Evolutionary conservation across 164 flowering plant genomes (phyloP).

Genomic region (Malania oleifera): DNA sequence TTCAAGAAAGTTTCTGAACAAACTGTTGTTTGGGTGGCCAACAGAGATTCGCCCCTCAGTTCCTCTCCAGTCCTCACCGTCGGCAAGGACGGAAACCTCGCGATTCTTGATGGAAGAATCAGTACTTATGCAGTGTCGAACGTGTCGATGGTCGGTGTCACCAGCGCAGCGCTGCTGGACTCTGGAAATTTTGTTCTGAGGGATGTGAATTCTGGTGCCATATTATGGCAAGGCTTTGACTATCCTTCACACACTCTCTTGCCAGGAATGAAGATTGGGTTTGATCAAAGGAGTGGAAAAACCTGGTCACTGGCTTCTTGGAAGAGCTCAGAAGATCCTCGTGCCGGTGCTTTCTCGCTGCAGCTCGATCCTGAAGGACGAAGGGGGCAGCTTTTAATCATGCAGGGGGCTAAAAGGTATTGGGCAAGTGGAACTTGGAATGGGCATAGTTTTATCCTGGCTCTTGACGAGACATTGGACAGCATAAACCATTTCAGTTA

Average conservation of each 20-base stretch:
- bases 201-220: neutral
- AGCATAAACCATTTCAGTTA: neutral
- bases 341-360: neutral
- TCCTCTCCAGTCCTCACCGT: neutral
- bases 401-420: slow-evolving; percentile 1
- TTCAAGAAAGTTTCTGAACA: neutral
- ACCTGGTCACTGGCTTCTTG: neutral
- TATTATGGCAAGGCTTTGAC: slow-evolving; percentile 3
- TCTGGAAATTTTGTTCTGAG: slow-evolving; percentile 1
- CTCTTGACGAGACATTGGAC: neutral
- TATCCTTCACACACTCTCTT: slow-evolving; percentile 1
- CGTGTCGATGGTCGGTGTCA: neutral
- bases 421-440: slow-evolving; percentile 17
- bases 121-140: slow-evolving; percentile 4
- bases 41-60: slow-evolving; percentile 1
- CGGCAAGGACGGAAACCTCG: neutral
- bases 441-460: neutral
- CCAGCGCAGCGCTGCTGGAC: neutral
- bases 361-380: neutral
- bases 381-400: neutral
- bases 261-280: slow-evolving; percentile 4
- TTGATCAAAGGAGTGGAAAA: too few relatives aligned
- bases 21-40: neutral
- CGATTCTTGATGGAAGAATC: neutral
- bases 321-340: neutral